Evolutionary conservation across 306 rosid species (phyloP), one percentile per base, ranked within the genome.

Genomic region (Trifolium subterraneum): DNA sequence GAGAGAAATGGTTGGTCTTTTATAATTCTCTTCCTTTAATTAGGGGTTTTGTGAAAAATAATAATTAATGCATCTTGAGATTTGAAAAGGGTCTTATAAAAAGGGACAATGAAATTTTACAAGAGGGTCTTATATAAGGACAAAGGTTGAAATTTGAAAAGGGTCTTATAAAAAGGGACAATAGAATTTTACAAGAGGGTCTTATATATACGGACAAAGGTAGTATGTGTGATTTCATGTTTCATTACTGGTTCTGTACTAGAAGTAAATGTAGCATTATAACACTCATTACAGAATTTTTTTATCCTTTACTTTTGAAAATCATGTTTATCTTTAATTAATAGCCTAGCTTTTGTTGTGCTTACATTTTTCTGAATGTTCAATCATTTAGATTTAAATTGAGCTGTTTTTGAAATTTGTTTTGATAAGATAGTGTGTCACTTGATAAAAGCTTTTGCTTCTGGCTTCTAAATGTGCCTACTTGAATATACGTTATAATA

Each of bases 401-500:
- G 10, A 29, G 29, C 38, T 38, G 42, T 54, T 72, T 64, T 51
- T 58, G 65, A 13, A 63, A 20, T 36, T 70, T 56, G 54, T 77
- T 7, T 25, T 62, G 16, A 71, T 71, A 23, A 36, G 66, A 23
- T 25, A 3, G 35, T 23, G 35, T 23, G 45, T 23, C 35, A 12
- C 8, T 52, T n/a, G 1, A 23, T 5, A 25, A 2, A 8, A 0
- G 0, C 14, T 8, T 67, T 47, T 38, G 27, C 29, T 20, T 45
- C 12, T 20, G 35, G n/a, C 29, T 56, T 14, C 42, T 59, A 27
- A 19, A 13, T 73, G 68, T 60, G 11, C 55, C 18, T 63, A 59
- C 39, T 29, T 64, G 65, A 50, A 66, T 75, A 68, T 75, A 48
- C 27, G 15, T 61, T 56, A 51, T 74, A 5, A 22, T 25, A 42